Conservation (phyloP, 1,139 yeast genomes). For the Hanseniaspora sp. region DNA sequence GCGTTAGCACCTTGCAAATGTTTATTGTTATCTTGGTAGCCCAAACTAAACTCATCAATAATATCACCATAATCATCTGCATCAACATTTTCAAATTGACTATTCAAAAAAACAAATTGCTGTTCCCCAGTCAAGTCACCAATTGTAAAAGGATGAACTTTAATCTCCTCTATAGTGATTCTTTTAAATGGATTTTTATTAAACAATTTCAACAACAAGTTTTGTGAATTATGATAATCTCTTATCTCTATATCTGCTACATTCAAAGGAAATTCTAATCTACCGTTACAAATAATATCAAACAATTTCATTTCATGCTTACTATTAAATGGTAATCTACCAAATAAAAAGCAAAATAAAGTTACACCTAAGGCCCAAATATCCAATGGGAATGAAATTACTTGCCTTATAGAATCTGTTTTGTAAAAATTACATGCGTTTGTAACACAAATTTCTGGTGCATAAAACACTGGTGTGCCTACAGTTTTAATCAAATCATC, state of each 20-base stretch:
- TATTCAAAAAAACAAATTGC: slow-evolving; percentile 23
- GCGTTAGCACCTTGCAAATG: background rate
- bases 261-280: slow-evolving; percentile 50
- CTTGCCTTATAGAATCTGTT: slow-evolving; percentile 25
- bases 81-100: slow-evolving; percentile 16
- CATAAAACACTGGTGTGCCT: slow-evolving; percentile 80
- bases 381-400: slow-evolving; percentile 52
- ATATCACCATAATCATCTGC: slow-evolving; percentile 3
- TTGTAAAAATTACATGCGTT: slow-evolving; percentile 20
- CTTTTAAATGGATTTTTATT: slow-evolving; percentile 63
- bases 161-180: slow-evolving; percentile 61
- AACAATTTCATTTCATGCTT: slow-evolving; percentile 79
- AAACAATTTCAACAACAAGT: slow-evolving; percentile 51
- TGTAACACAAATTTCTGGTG: slow-evolving; percentile 58
- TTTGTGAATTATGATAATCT: slow-evolving; percentile 55
- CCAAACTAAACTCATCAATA: background rate
- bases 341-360: slow-evolving; percentile 75
- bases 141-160: slow-evolving; percentile 66
- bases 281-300: slow-evolving; percentile 62
- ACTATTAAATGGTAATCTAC: slow-evolving; percentile 82
- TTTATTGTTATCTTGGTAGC: background rate
- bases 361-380: slow-evolving; percentile 97
- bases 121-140: slow-evolving; percentile 45
- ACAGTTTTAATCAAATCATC: slow-evolving; percentile 81
- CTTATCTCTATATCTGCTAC: slow-evolving; percentile 33